Conservation (phyloP, 306 rosid genomes). For the Urtica urens region DNA sequence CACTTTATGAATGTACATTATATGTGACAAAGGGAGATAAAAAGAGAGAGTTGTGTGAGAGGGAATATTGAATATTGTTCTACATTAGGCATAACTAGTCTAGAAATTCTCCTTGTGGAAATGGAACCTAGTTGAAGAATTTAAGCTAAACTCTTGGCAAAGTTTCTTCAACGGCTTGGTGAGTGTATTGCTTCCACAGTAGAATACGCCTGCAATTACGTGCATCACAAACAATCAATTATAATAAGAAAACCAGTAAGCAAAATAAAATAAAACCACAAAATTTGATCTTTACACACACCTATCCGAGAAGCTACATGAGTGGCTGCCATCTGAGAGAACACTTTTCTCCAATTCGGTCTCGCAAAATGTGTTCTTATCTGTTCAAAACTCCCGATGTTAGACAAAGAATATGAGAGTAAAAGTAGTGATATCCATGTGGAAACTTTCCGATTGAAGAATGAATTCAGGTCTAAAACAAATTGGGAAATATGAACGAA, state of each 20-base stretch:
- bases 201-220: constrained; percentile 67
- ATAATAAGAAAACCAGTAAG: background rate
- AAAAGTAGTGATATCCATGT: too few relatives aligned
- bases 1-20: background rate
- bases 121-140: constrained; percentile 44
- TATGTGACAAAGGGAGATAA: background rate
- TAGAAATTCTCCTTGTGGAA: constrained; percentile 92
- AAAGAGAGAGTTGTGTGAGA: background rate
- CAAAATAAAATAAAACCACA: background rate
- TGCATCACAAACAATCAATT: background rate
- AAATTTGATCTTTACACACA: constrained; percentile 2
- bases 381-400: constrained; percentile 29
- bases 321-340: constrained; percentile 31
- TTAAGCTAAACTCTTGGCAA: constrained; percentile 32
- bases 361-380: constrained; percentile 85
- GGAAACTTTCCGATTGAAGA: background rate
- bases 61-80: background rate
- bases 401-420: background rate
- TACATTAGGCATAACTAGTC: constrained; percentile 9
- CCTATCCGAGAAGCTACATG: constrained; percentile 65
- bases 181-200: constrained; percentile 56
- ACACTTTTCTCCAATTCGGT: constrained; percentile 88
- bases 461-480: background rate
- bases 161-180: constrained; percentile 21
- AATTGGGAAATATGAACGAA: background rate